Evolutionary conservation across 2,329 filamentous ascomycete genomes (phyloP), one percentile per base, ranked within the genome.

Genomic region (Epichloe hybrida): DNA sequence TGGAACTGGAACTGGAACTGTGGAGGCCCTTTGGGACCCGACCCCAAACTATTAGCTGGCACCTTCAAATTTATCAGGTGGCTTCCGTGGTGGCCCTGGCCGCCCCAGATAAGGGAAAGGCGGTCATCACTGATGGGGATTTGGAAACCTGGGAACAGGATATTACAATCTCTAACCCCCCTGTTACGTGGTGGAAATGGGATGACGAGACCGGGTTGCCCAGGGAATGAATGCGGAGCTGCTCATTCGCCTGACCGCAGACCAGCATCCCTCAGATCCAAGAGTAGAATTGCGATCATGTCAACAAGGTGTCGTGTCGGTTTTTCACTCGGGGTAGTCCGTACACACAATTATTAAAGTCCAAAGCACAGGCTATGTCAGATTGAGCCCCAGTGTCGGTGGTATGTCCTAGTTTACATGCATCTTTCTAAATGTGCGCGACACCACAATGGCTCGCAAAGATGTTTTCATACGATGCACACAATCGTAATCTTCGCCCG

Each of bases 351-450:
- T 13, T 4, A 35, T 27, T 4, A 35, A 31, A 21, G 13, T 40
- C n/a, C n/a, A 40, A 21, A 5, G n/a, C 23, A 48, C 31, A 42
- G 5, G 46, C 27, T 21, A 40, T 42, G n/a, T 36, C 27, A 4
- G 27, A 41, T 48, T 48, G 38, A 35, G 23, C 38, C 13, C 46
- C 38, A 20, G 35, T 47, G 38, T 21, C 38, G 20, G 17, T 53
- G 44, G 11, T 53, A 49, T 45, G 39, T 46, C 21, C 35, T 45
- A 39, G 3, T 52, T 39, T 51, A 48, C 50, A 51, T 9, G 34
- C 12, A 5, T 42, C 45, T 27, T 21, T 49, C 39, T 43, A 41
- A 49, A 40, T 48, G 17, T 48, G 51, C 45, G 51, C n/a, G 39
- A 17, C 49, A 23, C 27, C 17, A n/a, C n/a, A 13, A 11, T 31